Evolutionary conservation across 345 rosid species (phyloP).

Genomic region (Eucalyptus sp.): DNA sequence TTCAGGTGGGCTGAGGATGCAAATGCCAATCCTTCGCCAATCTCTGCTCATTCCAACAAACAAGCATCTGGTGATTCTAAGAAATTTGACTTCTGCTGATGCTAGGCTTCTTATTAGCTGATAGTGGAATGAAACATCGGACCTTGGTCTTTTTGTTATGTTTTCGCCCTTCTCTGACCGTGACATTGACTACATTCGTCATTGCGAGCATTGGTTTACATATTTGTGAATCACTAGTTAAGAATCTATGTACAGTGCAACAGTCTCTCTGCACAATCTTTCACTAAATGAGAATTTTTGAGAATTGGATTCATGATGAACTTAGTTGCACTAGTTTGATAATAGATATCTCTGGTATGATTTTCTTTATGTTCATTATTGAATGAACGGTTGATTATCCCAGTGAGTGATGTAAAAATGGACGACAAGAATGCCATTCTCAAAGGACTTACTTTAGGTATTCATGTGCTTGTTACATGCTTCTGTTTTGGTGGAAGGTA

Average conservation of each 20-base stretch:
- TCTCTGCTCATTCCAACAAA: constrained; percentile 15
- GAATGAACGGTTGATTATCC: not conserved
- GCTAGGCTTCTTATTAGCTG: constrained; percentile 1
- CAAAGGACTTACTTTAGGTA: not conserved
- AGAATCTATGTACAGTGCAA: not conserved
- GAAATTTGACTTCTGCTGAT: constrained; percentile 12
- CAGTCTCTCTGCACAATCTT: not conserved
- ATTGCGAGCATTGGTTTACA: not conserved
- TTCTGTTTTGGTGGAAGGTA: not conserved
- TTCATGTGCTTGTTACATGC: not conserved
- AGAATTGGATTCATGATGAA: not conserved
- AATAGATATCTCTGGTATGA: not conserved
- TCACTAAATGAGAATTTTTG: not conserved
- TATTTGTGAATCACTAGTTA: not conserved
- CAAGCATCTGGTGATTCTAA: constrained; percentile 18
- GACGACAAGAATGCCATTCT: not conserved
- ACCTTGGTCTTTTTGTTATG: not conserved
- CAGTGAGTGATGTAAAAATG: not conserved
- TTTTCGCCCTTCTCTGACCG: not conserved
- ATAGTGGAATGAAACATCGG: not conserved
- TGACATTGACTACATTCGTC: not conserved
- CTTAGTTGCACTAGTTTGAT: not conserved
- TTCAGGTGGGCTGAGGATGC: constrained; percentile 24
- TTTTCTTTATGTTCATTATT: not conserved
- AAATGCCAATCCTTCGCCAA: constrained; percentile 7